Evolutionary conservation across 768 basidiomycete species (phyloP).

Genomic region (Fomitopsis serialis): DNA sequence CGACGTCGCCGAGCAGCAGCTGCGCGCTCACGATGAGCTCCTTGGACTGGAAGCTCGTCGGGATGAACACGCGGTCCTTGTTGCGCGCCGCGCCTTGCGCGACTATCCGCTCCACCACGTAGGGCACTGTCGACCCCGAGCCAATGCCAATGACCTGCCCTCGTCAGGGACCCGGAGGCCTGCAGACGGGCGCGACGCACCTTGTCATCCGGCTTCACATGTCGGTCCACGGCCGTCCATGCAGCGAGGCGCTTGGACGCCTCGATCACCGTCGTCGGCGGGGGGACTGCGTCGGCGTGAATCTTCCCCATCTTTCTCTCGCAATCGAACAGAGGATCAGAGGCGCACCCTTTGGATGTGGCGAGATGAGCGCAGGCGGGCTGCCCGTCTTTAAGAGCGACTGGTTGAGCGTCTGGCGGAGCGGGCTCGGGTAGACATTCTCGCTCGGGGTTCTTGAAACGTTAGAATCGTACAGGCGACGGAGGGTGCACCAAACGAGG

Average conservation of each 20-base stretch:
- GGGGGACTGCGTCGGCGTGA: constrained; percentile 6
- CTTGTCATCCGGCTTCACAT: constrained; percentile 78
- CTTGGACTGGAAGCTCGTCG: constrained; percentile 96
- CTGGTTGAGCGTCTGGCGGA: constrained; percentile 13
- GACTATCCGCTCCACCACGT: constrained; percentile 92
- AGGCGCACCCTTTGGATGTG: constrained; percentile 8
- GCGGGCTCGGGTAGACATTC: constrained; percentile 16
- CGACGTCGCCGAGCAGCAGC: constrained; percentile 80
- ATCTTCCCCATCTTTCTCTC: background rate
- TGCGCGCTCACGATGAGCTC: constrained; percentile 83
- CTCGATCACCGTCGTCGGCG: constrained; percentile 52
- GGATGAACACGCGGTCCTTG: constrained; percentile 79
- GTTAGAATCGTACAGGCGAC: background rate
- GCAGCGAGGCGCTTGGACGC: constrained; percentile 87
- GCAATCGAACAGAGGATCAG: background rate
- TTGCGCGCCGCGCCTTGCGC: constrained; percentile 77
- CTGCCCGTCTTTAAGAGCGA: constrained; percentile 6
- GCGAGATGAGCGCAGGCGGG: background rate
- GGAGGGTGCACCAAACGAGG: background rate
- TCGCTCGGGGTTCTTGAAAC: constrained; percentile 14
- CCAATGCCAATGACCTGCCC: constrained; percentile 81
- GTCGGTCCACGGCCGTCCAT: constrained; percentile 88
- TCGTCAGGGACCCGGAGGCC: background rate
- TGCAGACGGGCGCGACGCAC: constrained; percentile 36
- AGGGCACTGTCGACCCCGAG: constrained; percentile 92